phyloP scores from a whole-genome alignment of 495 filamentous ascomycete genomes.

The Hypoxylon cercidicola region DNA sequence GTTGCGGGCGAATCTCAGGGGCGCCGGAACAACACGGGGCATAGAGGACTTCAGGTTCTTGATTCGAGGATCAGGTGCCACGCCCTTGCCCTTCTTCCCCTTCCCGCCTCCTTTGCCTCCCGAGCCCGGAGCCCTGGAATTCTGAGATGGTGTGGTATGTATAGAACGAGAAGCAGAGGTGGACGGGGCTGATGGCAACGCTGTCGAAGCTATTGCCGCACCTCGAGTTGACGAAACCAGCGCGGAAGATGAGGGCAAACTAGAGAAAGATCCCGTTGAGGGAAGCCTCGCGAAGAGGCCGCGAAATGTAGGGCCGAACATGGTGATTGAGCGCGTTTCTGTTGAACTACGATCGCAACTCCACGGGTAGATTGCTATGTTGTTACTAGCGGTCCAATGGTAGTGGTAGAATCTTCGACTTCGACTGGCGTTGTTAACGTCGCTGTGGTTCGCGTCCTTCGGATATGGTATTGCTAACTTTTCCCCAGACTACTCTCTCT shows the following conservation, averaged over 20 bases:
- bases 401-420: no score
- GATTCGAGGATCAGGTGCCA: conserved; percentile 38
- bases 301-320: conserved; percentile 37
- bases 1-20: conserved; percentile 85
- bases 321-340: conserved; percentile 8
- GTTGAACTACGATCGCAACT: not conserved
- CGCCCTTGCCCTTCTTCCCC: conserved; percentile 25
- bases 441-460: no score
- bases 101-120: conserved; percentile 14
- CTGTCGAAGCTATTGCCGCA: conserved; percentile 1
- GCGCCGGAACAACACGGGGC: conserved; percentile 64
- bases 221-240: conserved; percentile 4
- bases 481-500: no score
- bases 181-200: not conserved
- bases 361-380: no score
- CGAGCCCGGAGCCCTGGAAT: conserved; percentile 18
- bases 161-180: conserved; percentile 22
- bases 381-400: no score
- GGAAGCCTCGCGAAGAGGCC: conserved; percentile 41
- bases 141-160: conserved; percentile 28
- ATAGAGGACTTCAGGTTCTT: conserved; percentile 42
- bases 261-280: not conserved
- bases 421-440: no score
- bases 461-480: no score
- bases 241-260: not conserved